Evolutionary conservation across 106 monocot genomes (phyloP), one percentile per base, ranked within the genome.

Genomic region (Triglochin maritima): DNA sequence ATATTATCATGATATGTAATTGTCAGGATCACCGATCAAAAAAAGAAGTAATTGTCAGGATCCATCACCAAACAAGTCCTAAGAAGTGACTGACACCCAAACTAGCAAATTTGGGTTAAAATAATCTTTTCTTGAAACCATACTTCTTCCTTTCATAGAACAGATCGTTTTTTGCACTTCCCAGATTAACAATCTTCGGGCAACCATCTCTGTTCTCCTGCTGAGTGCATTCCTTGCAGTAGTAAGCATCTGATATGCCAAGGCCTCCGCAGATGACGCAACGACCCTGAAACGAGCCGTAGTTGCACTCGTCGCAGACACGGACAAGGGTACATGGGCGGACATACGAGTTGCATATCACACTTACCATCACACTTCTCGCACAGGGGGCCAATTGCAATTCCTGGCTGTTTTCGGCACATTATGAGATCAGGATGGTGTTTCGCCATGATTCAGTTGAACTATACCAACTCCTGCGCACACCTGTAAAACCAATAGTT

Each of bases 131-230:
- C 79, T 87, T 87, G 63, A 87, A 87, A 2, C 84, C 87, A 72
- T 87, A 87, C 44, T 87, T 87, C 49, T 90, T 86, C 46, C 84
- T 78, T 50, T 90, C 90, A 46, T 90, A 90, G 75, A 90, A 86
- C 60, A 90, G 83, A 72, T 90, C 90, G 9, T 86, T 90, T 60
- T 90, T 90, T 11, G 90, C 90, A 17, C 90, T 90, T 0, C 90
- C 90, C 11, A 90, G 69, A 51, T 90, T 90, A 72, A 90, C 90
- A 52, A 86, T 90, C 76, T 84, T 90, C 1, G 90, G 90, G 57
- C 90, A 90, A 3, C 90, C 90, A 68, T 90, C 90, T 3, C 90
- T 61, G 7, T 90, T 90, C 77, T 90, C 86, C 75, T 86, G 90
- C 75, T 86, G 84, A 1, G 90, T 90, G 79, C 90, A 84, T 54